These are phyloP conservation scores for Cyclotella cryptica DNA, from an alignment of 108 stramenopile genomes.

Conservation along the genomic window DNA sequence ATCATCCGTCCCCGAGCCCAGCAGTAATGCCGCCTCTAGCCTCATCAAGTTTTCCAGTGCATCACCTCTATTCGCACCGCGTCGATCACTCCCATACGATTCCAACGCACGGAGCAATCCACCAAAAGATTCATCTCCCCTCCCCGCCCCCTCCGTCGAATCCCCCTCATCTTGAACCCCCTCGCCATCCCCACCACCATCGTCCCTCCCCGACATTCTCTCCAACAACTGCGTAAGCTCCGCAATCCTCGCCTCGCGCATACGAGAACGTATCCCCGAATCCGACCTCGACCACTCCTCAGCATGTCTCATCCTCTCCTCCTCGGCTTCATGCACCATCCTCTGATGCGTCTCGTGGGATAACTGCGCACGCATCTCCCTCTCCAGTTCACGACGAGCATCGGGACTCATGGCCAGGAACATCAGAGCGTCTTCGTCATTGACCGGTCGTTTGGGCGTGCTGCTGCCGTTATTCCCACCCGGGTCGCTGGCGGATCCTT, in stretches of 20 bases:
- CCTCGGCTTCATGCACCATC: constrained; percentile 71
- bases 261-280: constrained; percentile 21
- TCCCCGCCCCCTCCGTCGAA: constrained; percentile 8
- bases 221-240: constrained; percentile 39
- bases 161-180: neutral
- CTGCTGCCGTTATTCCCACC: constrained; percentile 12
- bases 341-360: constrained; percentile 68
- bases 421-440: constrained; percentile 32
- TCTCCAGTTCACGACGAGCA: constrained; percentile 71
- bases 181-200: neutral
- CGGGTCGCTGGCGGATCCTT: constrained; percentile 19
- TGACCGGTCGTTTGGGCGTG: constrained; percentile 28
- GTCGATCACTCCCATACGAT: constrained; percentile 57
- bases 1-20: constrained; percentile 56
- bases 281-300: constrained; percentile 56
- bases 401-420: constrained; percentile 74
- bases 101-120: constrained; percentile 39
- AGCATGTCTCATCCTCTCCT: constrained; percentile 68
- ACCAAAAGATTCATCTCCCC: constrained; percentile 4
- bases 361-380: constrained; percentile 77
- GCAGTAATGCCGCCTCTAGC: constrained; percentile 75
- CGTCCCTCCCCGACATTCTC: constrained; percentile 24
- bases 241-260: constrained; percentile 41
- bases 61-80: constrained; percentile 38
- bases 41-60: constrained; percentile 74